A percentile compares a stretch with the other conserved stretches of the same genome.
phyloP scores from a whole-genome alignment of 768 basidiomycete genomes.

The Serendipita indica region DNA sequence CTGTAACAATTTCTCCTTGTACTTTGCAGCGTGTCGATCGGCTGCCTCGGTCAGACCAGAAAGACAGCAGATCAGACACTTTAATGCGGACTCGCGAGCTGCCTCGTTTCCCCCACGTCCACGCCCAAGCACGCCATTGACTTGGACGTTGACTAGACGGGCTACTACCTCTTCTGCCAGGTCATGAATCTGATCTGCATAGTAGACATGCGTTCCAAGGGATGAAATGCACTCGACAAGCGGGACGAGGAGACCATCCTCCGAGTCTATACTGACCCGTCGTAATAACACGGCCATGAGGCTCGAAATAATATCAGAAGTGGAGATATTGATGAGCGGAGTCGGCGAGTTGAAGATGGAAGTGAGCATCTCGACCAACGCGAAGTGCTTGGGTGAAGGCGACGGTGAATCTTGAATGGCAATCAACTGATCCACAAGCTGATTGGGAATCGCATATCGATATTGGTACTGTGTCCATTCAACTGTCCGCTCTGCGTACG shows the following conservation, averaged over 20 bases:
- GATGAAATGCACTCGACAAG: slow-evolving; percentile 69
- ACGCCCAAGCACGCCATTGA: slow-evolving; percentile 36
- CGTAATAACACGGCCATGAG: slow-evolving; percentile 62
- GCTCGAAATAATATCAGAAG: slow-evolving; percentile 73
- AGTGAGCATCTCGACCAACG: slow-evolving; percentile 65
- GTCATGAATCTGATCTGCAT: slow-evolving; percentile 91
- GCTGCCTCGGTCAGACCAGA: slow-evolving; percentile 53
- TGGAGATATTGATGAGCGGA: slow-evolving; percentile 78
- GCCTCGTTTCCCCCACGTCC: slow-evolving; percentile 26
- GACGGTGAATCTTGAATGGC: slow-evolving; percentile 40
- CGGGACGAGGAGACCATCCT: slow-evolving; percentile 49
- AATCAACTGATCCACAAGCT: slow-evolving; percentile 63
- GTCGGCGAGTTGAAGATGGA: slow-evolving; percentile 69
- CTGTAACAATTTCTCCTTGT: background rate
- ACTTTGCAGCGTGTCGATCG: slow-evolving; percentile 26
- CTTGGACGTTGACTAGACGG: slow-evolving; percentile 56
- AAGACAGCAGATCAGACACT: slow-evolving; percentile 55
- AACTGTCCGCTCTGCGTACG: slow-evolving; percentile 63
- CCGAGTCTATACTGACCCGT: slow-evolving; percentile 41
- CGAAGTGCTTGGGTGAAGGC: slow-evolving; percentile 37
- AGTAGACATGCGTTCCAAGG: slow-evolving; percentile 82
- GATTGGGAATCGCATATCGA: slow-evolving; percentile 76
- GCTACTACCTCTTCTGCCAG: slow-evolving; percentile 70
- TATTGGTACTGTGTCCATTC: slow-evolving; percentile 91
- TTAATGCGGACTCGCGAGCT: slow-evolving; percentile 48